phyloP scores from a whole-genome alignment of 306 rosid species.

The Cucurbita argyrosperma region DNA sequence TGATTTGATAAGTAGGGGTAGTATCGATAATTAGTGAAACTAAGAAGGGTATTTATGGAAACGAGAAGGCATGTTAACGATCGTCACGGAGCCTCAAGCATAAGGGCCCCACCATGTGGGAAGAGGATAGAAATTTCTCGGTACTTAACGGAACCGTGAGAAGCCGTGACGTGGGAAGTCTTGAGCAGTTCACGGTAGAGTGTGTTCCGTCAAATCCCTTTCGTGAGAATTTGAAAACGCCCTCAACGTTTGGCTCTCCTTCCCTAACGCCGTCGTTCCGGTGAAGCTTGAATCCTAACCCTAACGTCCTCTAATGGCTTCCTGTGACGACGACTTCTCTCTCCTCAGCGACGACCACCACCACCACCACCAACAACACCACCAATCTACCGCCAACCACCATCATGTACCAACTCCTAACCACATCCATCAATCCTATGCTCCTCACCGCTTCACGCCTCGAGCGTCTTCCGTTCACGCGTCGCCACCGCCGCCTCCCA shows the following conservation, averaged over 20 bases:
- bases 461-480: constrained; percentile 22
- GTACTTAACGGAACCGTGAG: constrained; percentile 80
- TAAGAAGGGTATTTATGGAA: background rate
- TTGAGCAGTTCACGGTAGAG: constrained; percentile 27
- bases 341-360: constrained; percentile 61
- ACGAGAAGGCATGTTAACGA: constrained; percentile 4
- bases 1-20: background rate
- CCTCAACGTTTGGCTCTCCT: constrained; percentile 7
- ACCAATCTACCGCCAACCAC: constrained; percentile 17
- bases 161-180: constrained; percentile 41
- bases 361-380: constrained; percentile 23
- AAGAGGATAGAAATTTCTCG: background rate
- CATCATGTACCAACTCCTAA: constrained; percentile 22
- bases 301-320: constrained; percentile 74
- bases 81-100: background rate
- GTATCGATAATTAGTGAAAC: background rate
- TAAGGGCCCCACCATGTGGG: background rate
- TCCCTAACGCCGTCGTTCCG: constrained; percentile 52
- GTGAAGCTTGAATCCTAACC: constrained; percentile 29
- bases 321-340: constrained; percentile 93
- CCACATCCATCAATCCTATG: constrained; percentile 43
- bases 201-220: constrained; percentile 45
- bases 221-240: constrained; percentile 10
- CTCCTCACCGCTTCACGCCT: constrained; percentile 35
- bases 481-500: constrained; percentile 5